Base-by-base conservation (phyloP, 768 basidiomycete species). In the Trametes meyenii region DNA sequence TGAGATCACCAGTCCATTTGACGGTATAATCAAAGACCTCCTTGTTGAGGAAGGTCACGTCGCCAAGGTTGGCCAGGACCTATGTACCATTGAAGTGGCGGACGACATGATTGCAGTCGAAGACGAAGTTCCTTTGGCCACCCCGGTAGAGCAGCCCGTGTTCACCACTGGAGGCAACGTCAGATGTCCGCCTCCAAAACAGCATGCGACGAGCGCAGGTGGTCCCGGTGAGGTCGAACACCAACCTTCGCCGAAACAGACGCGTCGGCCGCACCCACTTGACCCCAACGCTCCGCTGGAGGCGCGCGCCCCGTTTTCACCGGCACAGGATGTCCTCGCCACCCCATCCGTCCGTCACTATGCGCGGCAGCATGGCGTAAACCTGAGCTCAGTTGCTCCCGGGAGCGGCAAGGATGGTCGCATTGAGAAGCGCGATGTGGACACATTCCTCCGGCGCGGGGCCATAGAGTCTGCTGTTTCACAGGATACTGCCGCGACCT, bases 1-100 rank as follows among this genome's bases (percentile, higher is more conserved):
- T 24, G 93, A 95, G 73, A 94, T 96, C 57, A 95, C 93, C 2
- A 89, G 88, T 58, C 93, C 93, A 1, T 94, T 82, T 68, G 88
- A 93, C 43, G 93, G 93, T 5, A 76, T 86, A 35, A 77, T 95
- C 49, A 85, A 82, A 62, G 81, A 89, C 64, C 73, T 94, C 6
- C 78, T 92, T 1, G 91, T 93, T 17, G 75, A 86, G 64, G 91
- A 92, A 70, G 93, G 93, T 19, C 84, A 92, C 70, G 81, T 94
- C 17, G 91, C 90, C 19, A 92, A 92, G 69, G 93, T 94, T 17
- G 92, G 94, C 35, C 76, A 82, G 19, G 85, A 85, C 11, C 78
- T 95, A 2, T 95, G 92, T 72, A 66, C 86, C 12, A 92, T 95
- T 53, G 91, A 94, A 66, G 86, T 87, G n/a, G 88, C 89, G 14